Percentiles rank a stretch among this genome's conserved stretches.
Conservation (phyloP, 768 basidiomycete species). For the Pholiota microspora region DNA sequence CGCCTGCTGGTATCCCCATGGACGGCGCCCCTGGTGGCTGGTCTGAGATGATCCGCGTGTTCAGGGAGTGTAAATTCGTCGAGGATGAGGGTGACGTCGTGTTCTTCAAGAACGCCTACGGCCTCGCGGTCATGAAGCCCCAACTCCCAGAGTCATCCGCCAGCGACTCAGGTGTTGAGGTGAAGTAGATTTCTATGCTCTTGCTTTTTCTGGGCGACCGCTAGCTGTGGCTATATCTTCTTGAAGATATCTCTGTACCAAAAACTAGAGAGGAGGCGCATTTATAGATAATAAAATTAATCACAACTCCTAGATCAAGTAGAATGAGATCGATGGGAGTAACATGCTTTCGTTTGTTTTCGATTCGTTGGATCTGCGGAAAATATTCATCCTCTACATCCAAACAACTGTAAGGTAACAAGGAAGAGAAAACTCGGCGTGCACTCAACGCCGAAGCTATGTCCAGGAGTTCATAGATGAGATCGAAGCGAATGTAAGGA, state of each 20-base stretch:
- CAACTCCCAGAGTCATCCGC: conserved; percentile 59
- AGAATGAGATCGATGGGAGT: too few relatives aligned
- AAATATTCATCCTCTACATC: too few relatives aligned
- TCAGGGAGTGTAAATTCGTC: conserved; percentile 86
- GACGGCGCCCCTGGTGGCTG: conserved; percentile 77
- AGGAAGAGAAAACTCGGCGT: too few relatives aligned
- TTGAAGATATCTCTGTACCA: background rate
- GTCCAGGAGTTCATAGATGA: too few relatives aligned
- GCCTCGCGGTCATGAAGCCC: conserved; percentile 70
- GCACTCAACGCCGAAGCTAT: too few relatives aligned
- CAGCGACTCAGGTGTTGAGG: conserved; percentile 53
- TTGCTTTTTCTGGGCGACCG: too few relatives aligned
- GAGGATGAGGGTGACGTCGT: conserved; percentile 91
- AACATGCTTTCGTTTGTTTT: too few relatives aligned
- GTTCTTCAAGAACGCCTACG: conserved; percentile 87
- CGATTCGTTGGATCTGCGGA: too few relatives aligned
- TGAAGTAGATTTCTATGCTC: conserved; percentile 33
- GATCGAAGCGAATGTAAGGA: too few relatives aligned
- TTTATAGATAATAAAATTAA: background rate
- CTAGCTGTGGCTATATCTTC: background rate
- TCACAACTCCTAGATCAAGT: background rate
- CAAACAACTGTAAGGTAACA: too few relatives aligned
- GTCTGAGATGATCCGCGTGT: conserved; percentile 78
- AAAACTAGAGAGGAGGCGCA: background rate
- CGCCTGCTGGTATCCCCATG: conserved; percentile 58